Base-by-base conservation (phyloP, 805 yeast species). In the Saccharomycopsis javanensis region DNA sequence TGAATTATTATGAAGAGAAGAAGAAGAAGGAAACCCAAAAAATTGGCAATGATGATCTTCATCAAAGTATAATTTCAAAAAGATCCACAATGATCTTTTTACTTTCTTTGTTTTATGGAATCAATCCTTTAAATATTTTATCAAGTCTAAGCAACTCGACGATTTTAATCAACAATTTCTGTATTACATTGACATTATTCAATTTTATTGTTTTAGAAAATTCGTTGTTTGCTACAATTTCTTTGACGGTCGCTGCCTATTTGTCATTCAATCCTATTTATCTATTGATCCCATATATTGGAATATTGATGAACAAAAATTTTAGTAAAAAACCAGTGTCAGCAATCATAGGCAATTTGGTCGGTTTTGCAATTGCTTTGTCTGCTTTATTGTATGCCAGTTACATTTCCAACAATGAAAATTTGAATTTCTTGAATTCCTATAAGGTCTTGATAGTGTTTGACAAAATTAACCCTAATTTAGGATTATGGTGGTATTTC, bases 401-500 rank as follows among this genome's bases (percentile, higher is more conserved):
- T 62, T 76, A 70, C 63, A 63, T 68, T 10, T 46, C 76, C 8
- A 69, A 75, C 18, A 71, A 69, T 38, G 69, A 75, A 10, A 64
- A 63, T 33, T 72, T 76, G 71, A 67, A 71, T 55, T 81, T 82
- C 65, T 51, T 87, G n/a, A 71, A 80, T 8, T 76, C 80, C 42
- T 88, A 85, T 65, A 82, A 85, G 15, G 75, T 81, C 3, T 70
- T 79, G 5, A 66, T 88, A 5, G 72, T 74, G 25, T 84, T 88
- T 64, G 76, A 76, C 38, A 91, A 88, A 61, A 80, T 90, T 60
- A 76, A 83, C 4, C 99, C 99, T 28, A 94, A 94, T 70, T 69
- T 94, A 62, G 99, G 99, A 0, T 74, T 94, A 20, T 94, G 99
- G 99, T 94, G 99, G 99, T 94, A 94, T 72, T 83, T 91, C 65